Evolutionary conservation across 1,139 yeast genomes (phyloP), one percentile per base, ranked within the genome.

Genomic region (Ogataea hybrid): DNA sequence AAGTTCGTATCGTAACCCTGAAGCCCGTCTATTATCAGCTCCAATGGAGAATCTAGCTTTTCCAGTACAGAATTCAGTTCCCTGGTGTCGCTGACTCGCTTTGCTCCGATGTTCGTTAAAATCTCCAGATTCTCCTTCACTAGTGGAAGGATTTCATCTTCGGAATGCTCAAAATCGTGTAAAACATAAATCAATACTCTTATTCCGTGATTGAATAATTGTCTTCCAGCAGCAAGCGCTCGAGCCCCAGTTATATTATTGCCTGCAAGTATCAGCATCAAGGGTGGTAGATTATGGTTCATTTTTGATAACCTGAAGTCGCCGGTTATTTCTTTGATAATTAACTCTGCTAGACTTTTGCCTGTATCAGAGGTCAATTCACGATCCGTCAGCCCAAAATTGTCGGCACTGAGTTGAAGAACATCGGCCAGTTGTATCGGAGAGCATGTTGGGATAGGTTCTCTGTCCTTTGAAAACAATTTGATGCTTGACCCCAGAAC

Each of bases 341-440:
- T 73, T 41, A 84, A 67, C 33, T 70, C 72, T 2, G 86, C 73
- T 25, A 88, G 67, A 41, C 86, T 84, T 18, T 83, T 67, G 2
- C 89, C 89, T 37, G 88, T 79, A 38, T 81, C 79, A 59, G 88
- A 97, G n/a, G 77, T 66, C 53, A 81, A 62, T 9, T 77, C 62
- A 9, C 61, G 61, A 11, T 75, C 69, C 1, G 77, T 54, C 15
- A 81, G 62, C 1, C 79, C 81, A 61, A 71, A 83, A 8, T 69
- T 62, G 21, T 79, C 82, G 5, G 67, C 61, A 14, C 84, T 64
- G 15, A 80, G 61, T 35, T 85, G 71, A 60, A 87, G 94, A 44
- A 88, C 77, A 51, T 87, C 95, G n/a, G 84, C 68, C 47, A 88
- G 64, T 62, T 89, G 96, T 6, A 87, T 79, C 0, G 96, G 92